A percentile compares a stretch with the other conserved stretches of the same genome.
Evolutionary conservation across 495 filamentous ascomycete species (phyloP).

Genomic region (Aspergillus avenaceus): DNA sequence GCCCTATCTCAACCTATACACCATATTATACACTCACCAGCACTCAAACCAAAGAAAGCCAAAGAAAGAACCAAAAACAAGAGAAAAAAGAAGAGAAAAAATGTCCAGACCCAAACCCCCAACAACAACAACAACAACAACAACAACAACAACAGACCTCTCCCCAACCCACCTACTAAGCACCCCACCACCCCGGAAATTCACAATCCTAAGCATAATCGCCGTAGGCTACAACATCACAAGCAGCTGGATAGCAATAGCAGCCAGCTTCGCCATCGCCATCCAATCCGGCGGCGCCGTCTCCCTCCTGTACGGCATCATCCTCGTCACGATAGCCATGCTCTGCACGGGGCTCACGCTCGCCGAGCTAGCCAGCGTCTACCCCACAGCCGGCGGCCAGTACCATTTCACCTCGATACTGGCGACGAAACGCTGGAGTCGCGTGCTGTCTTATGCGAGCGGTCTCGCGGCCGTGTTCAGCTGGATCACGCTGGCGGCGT

Average conservation of each 20-base stretch:
- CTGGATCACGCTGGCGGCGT: slow-evolving; percentile 24
- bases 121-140: background rate
- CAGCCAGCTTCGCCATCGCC: slow-evolving; percentile 26
- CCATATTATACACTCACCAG: background rate
- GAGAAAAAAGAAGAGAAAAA: too few relatives aligned
- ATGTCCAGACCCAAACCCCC: background rate
- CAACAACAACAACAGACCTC: slow-evolving; percentile 12
- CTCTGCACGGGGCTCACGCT: slow-evolving; percentile 39
- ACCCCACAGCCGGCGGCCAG: slow-evolving; percentile 50
- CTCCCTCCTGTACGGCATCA: slow-evolving; percentile 30
- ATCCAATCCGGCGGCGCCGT: slow-evolving; percentile 27
- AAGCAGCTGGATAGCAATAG: slow-evolving; percentile 30
- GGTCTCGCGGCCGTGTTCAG: slow-evolving; percentile 25
- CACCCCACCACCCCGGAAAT: too few relatives aligned
- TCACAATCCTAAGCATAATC: slow-evolving; percentile 27
- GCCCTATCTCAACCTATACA: background rate
- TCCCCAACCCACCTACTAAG: slow-evolving; percentile 15
- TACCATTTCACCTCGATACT: slow-evolving; percentile 36
- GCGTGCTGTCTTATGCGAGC: slow-evolving; percentile 22
- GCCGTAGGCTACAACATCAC: slow-evolving; percentile 31
- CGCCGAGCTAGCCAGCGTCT: slow-evolving; percentile 48
- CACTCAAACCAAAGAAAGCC: background rate
- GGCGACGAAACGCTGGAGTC: slow-evolving; percentile 19
- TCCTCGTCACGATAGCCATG: slow-evolving; percentile 22
- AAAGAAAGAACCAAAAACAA: too few relatives aligned